phyloP scores from a whole-genome alignment of 2,329 filamentous ascomycete genomes.

The Diaporthe humulicola region DNA sequence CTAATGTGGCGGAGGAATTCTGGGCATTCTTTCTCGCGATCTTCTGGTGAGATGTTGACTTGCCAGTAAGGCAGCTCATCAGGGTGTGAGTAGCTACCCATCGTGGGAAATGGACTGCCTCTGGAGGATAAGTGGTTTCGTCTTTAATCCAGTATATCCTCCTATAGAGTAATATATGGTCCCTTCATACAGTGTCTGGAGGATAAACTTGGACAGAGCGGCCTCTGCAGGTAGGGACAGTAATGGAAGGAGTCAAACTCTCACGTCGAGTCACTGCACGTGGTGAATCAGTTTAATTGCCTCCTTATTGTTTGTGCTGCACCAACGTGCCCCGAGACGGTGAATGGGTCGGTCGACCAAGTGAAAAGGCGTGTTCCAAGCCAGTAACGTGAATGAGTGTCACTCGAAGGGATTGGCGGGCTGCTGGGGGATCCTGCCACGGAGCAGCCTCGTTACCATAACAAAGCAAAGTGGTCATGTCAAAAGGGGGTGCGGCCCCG shows the following conservation, averaged over 20 bases:
- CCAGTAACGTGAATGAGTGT: constrained; percentile 21
- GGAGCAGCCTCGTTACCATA: constrained; percentile 17
- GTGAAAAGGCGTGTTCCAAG: not conserved
- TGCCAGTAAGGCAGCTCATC: constrained; percentile 79
- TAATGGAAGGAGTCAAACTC: not conserved
- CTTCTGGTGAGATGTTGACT: constrained; percentile 76
- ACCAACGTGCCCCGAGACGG: not conserved
- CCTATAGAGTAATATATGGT: no score
- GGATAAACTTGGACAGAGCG: not conserved
- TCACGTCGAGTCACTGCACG: not conserved
- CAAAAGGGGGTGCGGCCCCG: constrained; percentile 2
- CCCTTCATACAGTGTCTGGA: no score
- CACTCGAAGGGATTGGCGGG: not conserved
- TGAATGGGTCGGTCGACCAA: not conserved
- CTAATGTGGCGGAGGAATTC: constrained; percentile 74
- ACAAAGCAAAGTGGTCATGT: constrained; percentile 24
- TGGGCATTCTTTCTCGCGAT: constrained; percentile 78
- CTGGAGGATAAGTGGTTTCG: not conserved
- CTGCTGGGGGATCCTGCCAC: constrained; percentile 12
- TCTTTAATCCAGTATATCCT: no score
- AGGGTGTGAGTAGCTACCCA: constrained; percentile 51
- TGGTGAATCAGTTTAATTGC: not conserved
- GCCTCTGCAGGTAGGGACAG: constrained; percentile 4
- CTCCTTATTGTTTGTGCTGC: not conserved
- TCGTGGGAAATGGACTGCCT: constrained; percentile 40